Base-by-base conservation (phyloP, 2,329 filamentous ascomycete species). In the Ophiostoma perfectum region DNA sequence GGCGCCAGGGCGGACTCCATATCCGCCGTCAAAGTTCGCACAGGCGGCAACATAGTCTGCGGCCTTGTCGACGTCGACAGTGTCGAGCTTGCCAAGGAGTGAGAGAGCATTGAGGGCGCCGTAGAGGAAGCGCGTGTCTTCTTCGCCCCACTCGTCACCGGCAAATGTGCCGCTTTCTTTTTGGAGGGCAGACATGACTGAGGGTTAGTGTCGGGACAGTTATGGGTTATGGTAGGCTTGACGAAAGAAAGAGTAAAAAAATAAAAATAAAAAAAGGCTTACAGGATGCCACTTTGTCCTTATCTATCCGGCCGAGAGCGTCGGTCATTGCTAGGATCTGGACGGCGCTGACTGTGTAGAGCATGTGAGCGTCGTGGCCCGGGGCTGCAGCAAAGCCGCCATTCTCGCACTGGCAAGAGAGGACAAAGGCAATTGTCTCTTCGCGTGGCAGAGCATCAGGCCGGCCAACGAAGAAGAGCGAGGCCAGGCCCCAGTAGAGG, bases 91-190 rank as follows among this genome's bases (percentile, higher is more conserved):
- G 5, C 86, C 86, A 18, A 99, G 83, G 9, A 99, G 85, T 0
- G 94, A 97, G 16, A 99, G 83, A 0, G 92, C 92, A 76, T 96
- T 96, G 68, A 99, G 83, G 7, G 92, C 93, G 47, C 90, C 90
- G 76, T 96, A 98, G 11, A 99, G 83, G 76, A 99, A 99, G 38
- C 95, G 88, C 0, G 95, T 98, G 78, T 99, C 95, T 71, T 90
- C 89, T 78, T 99, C 95, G 44, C 95, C 95, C 93, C 93, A 99
- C 78, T 96, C 90, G 75, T 99, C 95, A 65, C 95, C 95, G 67
- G 90, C 87, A 78, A 99, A 98, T 0, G 91, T 95, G 70, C 95
- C 95, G 3, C 90, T 92, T 68, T 90, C 82, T 27, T 81, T 90
- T 76, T 99, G 95, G 66, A 97, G 84, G 71, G 82, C 81, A 71